Percentiles rank a stretch among this genome's conserved stretches.
phyloP scores from a whole-genome alignment of 2,329 filamentous ascomycete genomes.

The Ambrosiella xylebori region DNA sequence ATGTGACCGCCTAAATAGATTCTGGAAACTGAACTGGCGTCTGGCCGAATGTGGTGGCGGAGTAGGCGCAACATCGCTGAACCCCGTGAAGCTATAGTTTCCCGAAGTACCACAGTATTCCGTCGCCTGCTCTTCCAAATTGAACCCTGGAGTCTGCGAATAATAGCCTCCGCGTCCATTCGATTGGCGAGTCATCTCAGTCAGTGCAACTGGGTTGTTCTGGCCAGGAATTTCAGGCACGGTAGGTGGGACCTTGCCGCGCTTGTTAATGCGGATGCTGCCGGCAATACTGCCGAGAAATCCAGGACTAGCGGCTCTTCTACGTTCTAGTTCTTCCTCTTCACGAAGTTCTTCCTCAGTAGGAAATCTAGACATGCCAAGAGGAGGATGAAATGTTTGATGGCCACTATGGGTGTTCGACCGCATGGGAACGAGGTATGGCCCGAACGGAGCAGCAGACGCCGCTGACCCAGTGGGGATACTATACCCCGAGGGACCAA shows the following conservation, averaged over 20 bases:
- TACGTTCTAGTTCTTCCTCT: slow-evolving; percentile 24
- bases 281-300: slow-evolving; percentile 40
- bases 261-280: slow-evolving; percentile 27
- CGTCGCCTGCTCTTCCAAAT: slow-evolving; percentile 27
- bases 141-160: slow-evolving; percentile 24
- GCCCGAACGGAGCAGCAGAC: not conserved
- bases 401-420: slow-evolving; percentile 18
- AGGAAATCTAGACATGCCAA: slow-evolving; percentile 79
- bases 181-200: slow-evolving; percentile 37
- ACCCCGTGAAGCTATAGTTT: slow-evolving; percentile 23
- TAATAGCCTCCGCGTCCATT: slow-evolving; percentile 23
- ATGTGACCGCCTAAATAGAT: slow-evolving; percentile 40
- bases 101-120: slow-evolving; percentile 32
- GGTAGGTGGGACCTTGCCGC: slow-evolving; percentile 20
- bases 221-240: slow-evolving; percentile 31
- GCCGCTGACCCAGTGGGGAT: slow-evolving; percentile 7
- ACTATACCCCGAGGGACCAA: slow-evolving; percentile 6
- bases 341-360: slow-evolving; percentile 44
- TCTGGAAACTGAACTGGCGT: slow-evolving; percentile 85
- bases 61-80: slow-evolving; percentile 17
- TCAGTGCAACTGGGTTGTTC: slow-evolving; percentile 45
- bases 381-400: slow-evolving; percentile 44
- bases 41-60: slow-evolving; percentile 45
- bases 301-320: slow-evolving; percentile 19
- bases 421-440: slow-evolving; percentile 1